Evolutionary conservation across 2,329 filamentous ascomycete genomes (phyloP), one percentile per base, ranked within the genome.

Genomic region (Monilinia aucupariae): DNA sequence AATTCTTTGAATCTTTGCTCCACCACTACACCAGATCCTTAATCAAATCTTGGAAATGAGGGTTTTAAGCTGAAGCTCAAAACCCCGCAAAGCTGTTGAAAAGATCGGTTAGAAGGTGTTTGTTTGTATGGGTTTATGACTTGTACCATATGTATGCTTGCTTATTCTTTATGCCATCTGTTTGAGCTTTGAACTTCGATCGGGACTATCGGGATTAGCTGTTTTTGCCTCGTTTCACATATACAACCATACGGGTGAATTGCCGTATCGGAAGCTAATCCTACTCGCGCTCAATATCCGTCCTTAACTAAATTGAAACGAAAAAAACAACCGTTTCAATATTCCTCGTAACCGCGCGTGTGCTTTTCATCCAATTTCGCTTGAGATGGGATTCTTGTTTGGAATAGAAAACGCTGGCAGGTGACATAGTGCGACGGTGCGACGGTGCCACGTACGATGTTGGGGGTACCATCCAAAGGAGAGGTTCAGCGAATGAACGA

Each of bases 41-140:
- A 56, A 47, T 56, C 54, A 56, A 56, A 47, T 56, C 47, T 34
- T n/a, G 1, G 41, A 47, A 56, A 56, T 56, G 27, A 47, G 30
- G 15, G 7, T 25, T 12, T 43, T 47, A 25, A 34, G 9, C 30
- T 34, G 6, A 51, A 22, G 20, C 34, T 51, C 2, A 12, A 25
- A 22, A 47, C 54, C 54, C 54, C 41, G 41, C 54, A 47, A n/a
- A 34, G 43, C n/a, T 34, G 20, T 56, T 47, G 15, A 56, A 17
- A 56, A 7, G 54, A 56, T 56, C 27, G 41, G 41, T 30, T 55
- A 43, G 37, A 43, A n/a, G 2, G 7, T 37, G 10, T 13, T 37
- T 37, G 34, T 37, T 12, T 30, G 3, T 30, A 30, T 30, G 27
- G 27, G 6, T 30, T 30, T 30, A 30, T 30, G 6, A 30, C 27